Evolutionary conservation across 306 rosid species (phyloP), one percentile per base, ranked within the genome.

Genomic region (Quercus cerris): DNA sequence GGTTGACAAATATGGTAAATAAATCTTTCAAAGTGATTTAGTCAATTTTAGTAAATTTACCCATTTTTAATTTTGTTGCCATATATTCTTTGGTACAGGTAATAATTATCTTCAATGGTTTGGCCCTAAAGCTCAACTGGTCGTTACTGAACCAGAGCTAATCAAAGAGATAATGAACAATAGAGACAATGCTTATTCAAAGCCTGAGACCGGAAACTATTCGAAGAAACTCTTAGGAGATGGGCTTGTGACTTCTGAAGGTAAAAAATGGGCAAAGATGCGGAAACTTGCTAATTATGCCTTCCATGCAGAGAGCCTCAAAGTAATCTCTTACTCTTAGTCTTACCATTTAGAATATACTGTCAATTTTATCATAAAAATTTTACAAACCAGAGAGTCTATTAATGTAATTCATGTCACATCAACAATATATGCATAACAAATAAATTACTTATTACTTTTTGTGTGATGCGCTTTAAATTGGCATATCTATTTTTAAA

Each of bases 71-170:
- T 51, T 56, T 46, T 19, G 2, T 1, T 28, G 4, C 15, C 1
- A 17, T 35, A 11, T 5, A 62, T 19, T 61, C 4, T 22, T 41
- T 67, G 56, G 15, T 38, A 20, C 64, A 84, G 87, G 87, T 71
- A 86, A 69, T 4, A 81, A 7, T 20, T 81, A 46, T 63, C 74
- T 86, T 30, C 83, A 81, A 12, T 86, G 90, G 87, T 3, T 4
- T 56, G 87, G 84, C 20, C 17, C n/a, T 56, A 33, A 57, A 15
- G 57, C 87, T 23, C 71, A 74, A 3, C 27, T 86, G 51, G 56
- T 83, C 1, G 18, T 83, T 3, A 78, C 69, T 2, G 87, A 86
- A 35, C 67, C 81, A 1, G 83, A 71, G 12, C 35, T 86, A 66
- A 71, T 79, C 70, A 80, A 74, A 23, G 81, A 77, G 64, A 70